Evolutionary conservation across 1,284 basidiomycete species (phyloP), one percentile per base, ranked within the genome.

Genomic region (Phylloporus sp.): DNA sequence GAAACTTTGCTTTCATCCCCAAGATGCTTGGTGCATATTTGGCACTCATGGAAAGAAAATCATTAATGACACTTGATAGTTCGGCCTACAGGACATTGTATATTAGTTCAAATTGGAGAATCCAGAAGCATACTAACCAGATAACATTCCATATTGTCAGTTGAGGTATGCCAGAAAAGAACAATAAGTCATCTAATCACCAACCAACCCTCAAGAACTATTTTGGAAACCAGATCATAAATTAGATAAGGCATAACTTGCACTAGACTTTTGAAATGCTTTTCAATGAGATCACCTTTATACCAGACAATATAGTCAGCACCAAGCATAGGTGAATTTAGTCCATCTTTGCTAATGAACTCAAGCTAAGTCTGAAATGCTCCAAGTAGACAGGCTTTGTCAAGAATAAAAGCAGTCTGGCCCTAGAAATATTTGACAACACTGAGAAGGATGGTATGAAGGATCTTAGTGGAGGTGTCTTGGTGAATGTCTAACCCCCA

Each of bases 391-490:
- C 44, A 1, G 11, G 2, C 34, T 28, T 58, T 57, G 2, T 44
- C 39, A 17, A 61, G 42, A 1, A 72, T 55, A 31, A 49, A 69
- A 0, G 69, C 58, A 0, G 70, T 72, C 28, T 79, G 73, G 0
- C 64, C 70, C 77, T 76, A 79, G 37, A 74, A 73, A 31, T 80
- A 80, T 28, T 79, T 80, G 3, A 77, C 72, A 0, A 76, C 51
- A 1, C 77, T 74, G 0, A 80, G 70, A 1, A 79, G 72, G 11
- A 74, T 64, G 0, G 73, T 78, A 29, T 80, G 77, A 0, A 79
- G 66, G 6, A 72, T 68, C 53, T 79, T 76, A 0, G 69, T 72
- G 0, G 76, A 77, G 0, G 76, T 79, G 47, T 79, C 77, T 5
- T 61, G 37, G 22, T 69, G 65, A 7, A 69, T 65, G 20, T 65